phyloP scores from a whole-genome alignment of 129 eudicot species.

The Logfia minima region DNA sequence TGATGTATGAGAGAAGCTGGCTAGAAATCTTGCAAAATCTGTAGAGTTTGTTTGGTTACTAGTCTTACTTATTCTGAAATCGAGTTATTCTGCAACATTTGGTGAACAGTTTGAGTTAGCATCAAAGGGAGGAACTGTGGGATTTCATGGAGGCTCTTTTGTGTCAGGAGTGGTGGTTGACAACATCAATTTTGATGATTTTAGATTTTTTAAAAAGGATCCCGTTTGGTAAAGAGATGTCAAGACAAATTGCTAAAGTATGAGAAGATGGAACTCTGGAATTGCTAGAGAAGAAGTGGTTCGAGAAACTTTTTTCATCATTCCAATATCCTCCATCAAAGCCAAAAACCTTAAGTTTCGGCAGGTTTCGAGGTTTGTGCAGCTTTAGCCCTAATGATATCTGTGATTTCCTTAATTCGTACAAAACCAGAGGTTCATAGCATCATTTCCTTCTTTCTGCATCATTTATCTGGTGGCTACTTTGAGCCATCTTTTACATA shows the following conservation, averaged over 20 bases:
- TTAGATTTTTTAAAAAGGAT: neutral
- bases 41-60: constrained; percentile 41
- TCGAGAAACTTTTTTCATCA: neutral
- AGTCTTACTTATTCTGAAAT: constrained; percentile 38
- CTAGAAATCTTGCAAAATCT: constrained; percentile 35
- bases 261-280: neutral
- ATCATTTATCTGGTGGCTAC: constrained; percentile 8
- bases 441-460: constrained; percentile 12
- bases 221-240: neutral
- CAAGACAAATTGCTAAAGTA: constrained; percentile 8
- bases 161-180: constrained; percentile 7
- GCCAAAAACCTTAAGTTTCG: constrained; percentile 17
- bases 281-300: neutral
- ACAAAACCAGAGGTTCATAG: constrained; percentile 21
- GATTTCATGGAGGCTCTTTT: constrained; percentile 26
- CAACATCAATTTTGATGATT: neutral
- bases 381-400: constrained; percentile 22
- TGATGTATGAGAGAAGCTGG: constrained; percentile 26
- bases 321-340: neutral
- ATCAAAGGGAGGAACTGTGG: constrained; percentile 30
- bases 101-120: constrained; percentile 40
- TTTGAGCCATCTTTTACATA: constrained; percentile 15
- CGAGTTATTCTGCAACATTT: constrained; percentile 56
- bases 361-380: constrained; percentile 34
- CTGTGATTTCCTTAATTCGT: constrained; percentile 11